phyloP scores from a whole-genome alignment of 352 stramenopile genomes.

The Phytophthora syringae region DNA sequence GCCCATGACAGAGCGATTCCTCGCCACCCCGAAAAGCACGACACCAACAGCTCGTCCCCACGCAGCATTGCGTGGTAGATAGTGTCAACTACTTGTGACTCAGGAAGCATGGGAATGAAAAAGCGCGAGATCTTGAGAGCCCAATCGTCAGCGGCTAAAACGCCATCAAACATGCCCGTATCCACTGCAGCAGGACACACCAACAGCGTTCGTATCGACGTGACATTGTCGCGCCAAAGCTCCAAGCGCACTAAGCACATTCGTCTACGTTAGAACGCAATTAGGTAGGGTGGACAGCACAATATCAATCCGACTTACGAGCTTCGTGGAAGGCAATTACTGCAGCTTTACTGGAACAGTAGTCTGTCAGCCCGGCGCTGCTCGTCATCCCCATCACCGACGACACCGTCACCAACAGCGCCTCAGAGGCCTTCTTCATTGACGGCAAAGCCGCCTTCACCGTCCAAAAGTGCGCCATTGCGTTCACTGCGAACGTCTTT shows the following conservation, averaged over 20 bases:
- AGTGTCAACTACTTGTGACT: constrained; percentile 51
- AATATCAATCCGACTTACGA: constrained; percentile 21
- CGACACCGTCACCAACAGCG: constrained; percentile 74
- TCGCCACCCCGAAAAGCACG: constrained; percentile 67
- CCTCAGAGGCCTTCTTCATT: constrained; percentile 56
- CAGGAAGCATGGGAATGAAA: constrained; percentile 60
- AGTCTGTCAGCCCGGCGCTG: constrained; percentile 71
- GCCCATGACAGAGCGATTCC: constrained; percentile 59
- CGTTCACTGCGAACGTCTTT: constrained; percentile 66
- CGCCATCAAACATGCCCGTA: constrained; percentile 82
- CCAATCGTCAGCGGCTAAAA: constrained; percentile 47
- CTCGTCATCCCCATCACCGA: constrained; percentile 81
- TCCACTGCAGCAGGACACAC: constrained; percentile 77
- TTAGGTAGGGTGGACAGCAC: not conserved
- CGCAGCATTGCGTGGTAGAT: constrained; percentile 65
- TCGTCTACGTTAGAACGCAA: not conserved
- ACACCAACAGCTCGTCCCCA: constrained; percentile 68
- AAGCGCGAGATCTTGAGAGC: constrained; percentile 39
- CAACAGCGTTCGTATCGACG: constrained; percentile 70
- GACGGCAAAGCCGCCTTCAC: constrained; percentile 63
- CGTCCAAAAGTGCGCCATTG: constrained; percentile 82
- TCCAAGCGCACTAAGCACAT: constrained; percentile 70
- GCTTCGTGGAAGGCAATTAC: constrained; percentile 79
- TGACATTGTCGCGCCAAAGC: constrained; percentile 62
- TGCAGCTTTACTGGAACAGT: constrained; percentile 82